Percentiles rank a stretch among this genome's conserved stretches.
These are phyloP conservation scores for Sclerotinia sclerotiorum DNA, from an alignment of 2,329 filamentous ascomycete species.

Conservation along the genomic window DNA sequence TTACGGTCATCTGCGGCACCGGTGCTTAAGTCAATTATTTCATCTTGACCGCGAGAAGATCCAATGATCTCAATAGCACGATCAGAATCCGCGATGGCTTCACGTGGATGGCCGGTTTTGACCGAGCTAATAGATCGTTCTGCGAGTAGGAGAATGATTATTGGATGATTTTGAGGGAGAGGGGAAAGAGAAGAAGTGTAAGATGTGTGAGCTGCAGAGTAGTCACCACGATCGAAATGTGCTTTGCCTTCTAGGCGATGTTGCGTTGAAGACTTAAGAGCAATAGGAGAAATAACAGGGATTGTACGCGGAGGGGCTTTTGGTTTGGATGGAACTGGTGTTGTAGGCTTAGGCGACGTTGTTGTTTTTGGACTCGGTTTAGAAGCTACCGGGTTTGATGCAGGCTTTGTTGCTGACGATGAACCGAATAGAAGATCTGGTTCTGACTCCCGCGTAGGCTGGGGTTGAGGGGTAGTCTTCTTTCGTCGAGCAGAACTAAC, in stretches of 20 bases:
- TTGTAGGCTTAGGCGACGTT: constrained; percentile 46
- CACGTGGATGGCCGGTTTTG: constrained; percentile 89
- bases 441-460: constrained; percentile 47
- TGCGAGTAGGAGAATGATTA: constrained; percentile 84
- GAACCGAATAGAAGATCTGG: constrained; percentile 63
- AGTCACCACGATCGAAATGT: constrained; percentile 94
- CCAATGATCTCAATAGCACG: constrained; percentile 79
- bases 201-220: constrained; percentile 76
- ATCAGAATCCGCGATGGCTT: constrained; percentile 82
- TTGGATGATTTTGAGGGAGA: constrained; percentile 75
- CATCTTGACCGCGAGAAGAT: constrained; percentile 71
- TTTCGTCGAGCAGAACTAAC: constrained; percentile 82
- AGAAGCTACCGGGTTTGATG: constrained; percentile 37
- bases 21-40: constrained; percentile 69
- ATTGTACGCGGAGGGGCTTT: constrained; percentile 50
- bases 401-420: constrained; percentile 38
- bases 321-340: constrained; percentile 47
- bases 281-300: constrained; percentile 66
- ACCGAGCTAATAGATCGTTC: constrained; percentile 88
- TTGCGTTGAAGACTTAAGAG: constrained; percentile 72
- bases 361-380: constrained; percentile 42
- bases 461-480: constrained; percentile 51
- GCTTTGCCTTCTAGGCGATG: constrained; percentile 79
- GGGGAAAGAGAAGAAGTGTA: constrained; percentile 76
- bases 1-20: constrained; percentile 64